Percentiles rank a stretch among this genome's conserved stretches.
phyloP scores from a whole-genome alignment of 768 basidiomycete species.

The Termitomyces sp. region DNA sequence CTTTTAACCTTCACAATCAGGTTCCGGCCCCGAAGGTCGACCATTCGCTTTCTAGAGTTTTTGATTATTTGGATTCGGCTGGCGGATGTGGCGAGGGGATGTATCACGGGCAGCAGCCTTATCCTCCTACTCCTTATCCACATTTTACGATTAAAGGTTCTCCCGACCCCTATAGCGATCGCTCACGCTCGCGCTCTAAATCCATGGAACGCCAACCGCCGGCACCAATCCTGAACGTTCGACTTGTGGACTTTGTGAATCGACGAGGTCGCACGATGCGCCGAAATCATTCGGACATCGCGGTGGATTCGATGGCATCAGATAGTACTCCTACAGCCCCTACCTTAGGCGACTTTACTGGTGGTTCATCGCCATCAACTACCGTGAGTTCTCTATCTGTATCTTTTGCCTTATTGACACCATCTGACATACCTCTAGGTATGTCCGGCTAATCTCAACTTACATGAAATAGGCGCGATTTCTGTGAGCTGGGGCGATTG shows the following conservation, averaged over 20 bases:
- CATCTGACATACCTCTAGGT: conserved; percentile 8
- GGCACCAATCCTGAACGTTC: conserved; percentile 28
- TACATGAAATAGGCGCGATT: conserved; percentile 24
- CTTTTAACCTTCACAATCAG: conserved; percentile 56
- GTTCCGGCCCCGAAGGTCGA: conserved; percentile 23
- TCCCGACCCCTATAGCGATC: conserved; percentile 9
- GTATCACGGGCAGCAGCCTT: conserved; percentile 12
- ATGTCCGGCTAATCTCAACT: conserved; percentile 14
- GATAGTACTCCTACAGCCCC: conserved; percentile 8
- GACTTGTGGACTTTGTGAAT: conserved; percentile 27
- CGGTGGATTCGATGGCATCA: background rate
- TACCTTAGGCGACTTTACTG: background rate
- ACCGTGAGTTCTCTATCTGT: background rate
- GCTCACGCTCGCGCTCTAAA: conserved; percentile 14
- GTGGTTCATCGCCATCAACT: conserved; percentile 1
- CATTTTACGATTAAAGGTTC: conserved; percentile 14
- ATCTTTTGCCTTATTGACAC: background rate
- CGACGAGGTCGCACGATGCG: conserved; percentile 16
- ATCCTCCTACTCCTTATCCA: conserved; percentile 14
- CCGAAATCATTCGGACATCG: conserved; percentile 4
- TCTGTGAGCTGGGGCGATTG: conserved; percentile 29
- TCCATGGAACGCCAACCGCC: conserved; percentile 10
- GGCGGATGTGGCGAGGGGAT: conserved; percentile 18
- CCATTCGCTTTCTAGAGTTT: conserved; percentile 25
- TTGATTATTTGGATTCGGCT: conserved; percentile 18